phyloP scores from a whole-genome alignment of 331 rosid genomes.

The Saraca asoca region DNA sequence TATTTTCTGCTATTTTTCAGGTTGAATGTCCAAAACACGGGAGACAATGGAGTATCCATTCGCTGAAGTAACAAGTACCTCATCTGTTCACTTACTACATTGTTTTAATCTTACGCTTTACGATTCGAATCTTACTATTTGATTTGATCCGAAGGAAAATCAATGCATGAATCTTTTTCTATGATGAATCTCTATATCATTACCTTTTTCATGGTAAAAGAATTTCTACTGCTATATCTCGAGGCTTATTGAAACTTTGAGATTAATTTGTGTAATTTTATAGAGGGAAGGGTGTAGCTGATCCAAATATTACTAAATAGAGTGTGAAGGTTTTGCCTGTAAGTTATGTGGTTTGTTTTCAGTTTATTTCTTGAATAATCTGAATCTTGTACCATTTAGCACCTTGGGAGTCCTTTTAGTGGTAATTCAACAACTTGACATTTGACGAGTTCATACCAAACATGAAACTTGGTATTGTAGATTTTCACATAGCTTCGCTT shows the following conservation, averaged over 20 bases:
- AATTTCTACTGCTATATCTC: conserved; percentile 4
- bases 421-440: no score
- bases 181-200: no score
- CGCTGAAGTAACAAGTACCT: conserved; percentile 63
- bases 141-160: no score
- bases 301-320: conserved; percentile 75
- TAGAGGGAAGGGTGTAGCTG: conserved; percentile 71
- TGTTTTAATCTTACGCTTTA: background rate
- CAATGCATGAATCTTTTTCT: no score
- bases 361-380: background rate
- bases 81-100: conserved; percentile 24
- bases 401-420: no score
- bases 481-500: no score
- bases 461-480: no score
- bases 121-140: no score
- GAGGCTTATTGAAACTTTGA: conserved; percentile 22
- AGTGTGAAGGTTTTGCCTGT: conserved; percentile 87
- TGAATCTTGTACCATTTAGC: no score
- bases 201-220: conserved; percentile 13
- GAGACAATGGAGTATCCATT: conserved; percentile 87
- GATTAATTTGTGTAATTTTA: conserved; percentile 22
- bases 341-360: conserved; percentile 44
- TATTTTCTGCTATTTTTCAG: conserved; percentile 50
- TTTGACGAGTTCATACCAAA: no score
- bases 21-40: conserved; percentile 97